phyloP scores from a whole-genome alignment of 2,329 filamentous ascomycete genomes.

The Alternaria brassicicola region DNA sequence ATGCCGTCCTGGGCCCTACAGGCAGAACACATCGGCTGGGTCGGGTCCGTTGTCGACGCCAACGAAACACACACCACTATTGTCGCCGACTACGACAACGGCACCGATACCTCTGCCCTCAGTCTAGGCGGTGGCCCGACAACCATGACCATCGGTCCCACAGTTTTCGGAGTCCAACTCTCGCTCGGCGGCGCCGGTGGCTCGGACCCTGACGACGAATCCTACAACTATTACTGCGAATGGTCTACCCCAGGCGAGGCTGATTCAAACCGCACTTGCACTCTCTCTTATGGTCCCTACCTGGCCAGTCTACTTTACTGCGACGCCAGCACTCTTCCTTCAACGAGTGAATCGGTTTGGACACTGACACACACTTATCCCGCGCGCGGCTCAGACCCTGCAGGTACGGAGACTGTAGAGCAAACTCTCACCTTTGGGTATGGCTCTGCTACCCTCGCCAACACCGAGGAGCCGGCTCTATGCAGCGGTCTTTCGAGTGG shows the following conservation, averaged over 20 bases:
- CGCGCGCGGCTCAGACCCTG: not conserved
- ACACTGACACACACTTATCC: not conserved
- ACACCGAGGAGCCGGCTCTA: rapidly evolving
- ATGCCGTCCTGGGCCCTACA: not conserved
- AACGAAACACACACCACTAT: not conserved
- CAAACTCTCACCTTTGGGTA: not conserved
- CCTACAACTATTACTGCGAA: not conserved
- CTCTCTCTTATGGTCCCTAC: not conserved
- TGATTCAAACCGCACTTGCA: not conserved
- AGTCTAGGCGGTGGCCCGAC: not conserved
- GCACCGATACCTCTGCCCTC: not conserved
- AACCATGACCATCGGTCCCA: not conserved
- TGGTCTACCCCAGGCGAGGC: not conserved
- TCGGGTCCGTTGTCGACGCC: not conserved
- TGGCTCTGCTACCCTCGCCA: not conserved
- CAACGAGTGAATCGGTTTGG: rapidly evolving
- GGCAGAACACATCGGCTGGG: not conserved
- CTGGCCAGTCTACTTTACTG: not conserved
- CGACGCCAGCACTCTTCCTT: rapidly evolving
- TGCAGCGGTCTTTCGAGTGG: not conserved
- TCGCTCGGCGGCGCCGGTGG: not conserved
- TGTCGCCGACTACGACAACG: not conserved
- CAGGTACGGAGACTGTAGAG: not conserved
- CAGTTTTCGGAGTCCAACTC: not conserved
- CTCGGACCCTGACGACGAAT: rapidly evolving